Base-by-base conservation (phyloP, 805 yeast species). In the Sporopachydermia lactativora region DNA sequence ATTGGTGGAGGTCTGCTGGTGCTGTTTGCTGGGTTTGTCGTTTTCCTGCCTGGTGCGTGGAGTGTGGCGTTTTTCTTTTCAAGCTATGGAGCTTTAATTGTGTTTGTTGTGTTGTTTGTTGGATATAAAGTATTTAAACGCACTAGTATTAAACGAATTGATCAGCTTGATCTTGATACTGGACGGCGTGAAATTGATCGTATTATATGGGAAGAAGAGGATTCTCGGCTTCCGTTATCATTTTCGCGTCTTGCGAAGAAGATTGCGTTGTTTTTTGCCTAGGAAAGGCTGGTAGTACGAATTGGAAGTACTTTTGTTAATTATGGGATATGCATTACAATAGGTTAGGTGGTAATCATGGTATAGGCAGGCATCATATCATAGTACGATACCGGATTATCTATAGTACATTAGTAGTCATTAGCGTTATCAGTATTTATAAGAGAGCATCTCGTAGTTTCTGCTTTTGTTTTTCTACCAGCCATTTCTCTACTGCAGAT, bases 111-210 rank as follows among this genome's bases (percentile, higher is more conserved):
- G 1, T 64, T 73, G 34, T 80, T 70, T 49, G 14, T 65, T 19
- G 70, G 73, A 1, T 77, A 79, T 57, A 77, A 75, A 51, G 35
- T 75, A 1, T 52, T 75, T 13, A 70, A 75, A 43, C 73, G 83
- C 5, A 76, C 88, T 1, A 70, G 74, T 46, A 61, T 78, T 6
- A 81, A 75, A 40, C 68, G 82, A 39, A 59, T 82, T 37, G 88
- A 81, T 48, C 78, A 81, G 37, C 54, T 84, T 44, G 94, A 85
- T 55, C 69, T 81, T 53, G 95, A 85, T 55, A 71, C 84, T 0
- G 95, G 95, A 2, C 64, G 95, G 50, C 67, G 92, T 39, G 95
- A 84, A 54, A 74, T 78, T 60, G 95, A 85, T n/a, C 8, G 31
- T 8, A 24, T 24, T 24, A 24, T 24, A 24, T 24, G 31, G 31